Percentiles rank a stretch among this genome's conserved stretches.
Evolutionary conservation across 2,329 filamentous ascomycete genomes (phyloP).

Genomic region (Aspergillus chevalieri): DNA sequence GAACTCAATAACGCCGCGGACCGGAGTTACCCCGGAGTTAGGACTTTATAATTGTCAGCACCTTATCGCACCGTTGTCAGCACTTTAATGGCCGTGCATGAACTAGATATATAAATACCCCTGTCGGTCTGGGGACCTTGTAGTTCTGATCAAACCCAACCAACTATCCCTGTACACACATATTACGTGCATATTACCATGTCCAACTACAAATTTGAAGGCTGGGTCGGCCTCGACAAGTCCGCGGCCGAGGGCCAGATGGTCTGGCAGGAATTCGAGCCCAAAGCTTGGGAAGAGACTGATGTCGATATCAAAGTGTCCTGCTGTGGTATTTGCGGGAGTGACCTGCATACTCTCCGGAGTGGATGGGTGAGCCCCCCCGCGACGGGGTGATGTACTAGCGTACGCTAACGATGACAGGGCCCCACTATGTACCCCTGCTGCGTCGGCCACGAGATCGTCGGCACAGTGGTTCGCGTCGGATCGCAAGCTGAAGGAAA

Average conservation of each 20-base stretch:
- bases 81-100: too few relatives aligned
- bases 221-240: constrained; percentile 51
- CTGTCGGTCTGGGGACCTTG: too few relatives aligned
- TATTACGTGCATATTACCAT: too few relatives aligned
- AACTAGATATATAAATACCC: too few relatives aligned
- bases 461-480: constrained; percentile 54
- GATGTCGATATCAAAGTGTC: constrained; percentile 60
- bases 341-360: constrained; percentile 53
- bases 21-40: too few relatives aligned
- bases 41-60: too few relatives aligned
- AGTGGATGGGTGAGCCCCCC: constrained; percentile 38
- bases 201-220: constrained; percentile 44
- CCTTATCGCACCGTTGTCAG: too few relatives aligned
- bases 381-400: too few relatives aligned
- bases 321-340: constrained; percentile 61
- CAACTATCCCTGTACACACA: too few relatives aligned
- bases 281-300: constrained; percentile 60
- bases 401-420: constrained; percentile 12
- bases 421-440: constrained; percentile 35
- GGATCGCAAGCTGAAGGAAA: constrained; percentile 37
- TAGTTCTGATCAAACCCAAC: too few relatives aligned
- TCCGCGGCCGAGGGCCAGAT: constrained; percentile 49
- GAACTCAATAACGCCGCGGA: too few relatives aligned
- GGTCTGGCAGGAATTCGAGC: constrained; percentile 52
- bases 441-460: constrained; percentile 60